phyloP scores from a whole-genome alignment of 768 basidiomycete genomes.

The Dentipellis fragilis region DNA sequence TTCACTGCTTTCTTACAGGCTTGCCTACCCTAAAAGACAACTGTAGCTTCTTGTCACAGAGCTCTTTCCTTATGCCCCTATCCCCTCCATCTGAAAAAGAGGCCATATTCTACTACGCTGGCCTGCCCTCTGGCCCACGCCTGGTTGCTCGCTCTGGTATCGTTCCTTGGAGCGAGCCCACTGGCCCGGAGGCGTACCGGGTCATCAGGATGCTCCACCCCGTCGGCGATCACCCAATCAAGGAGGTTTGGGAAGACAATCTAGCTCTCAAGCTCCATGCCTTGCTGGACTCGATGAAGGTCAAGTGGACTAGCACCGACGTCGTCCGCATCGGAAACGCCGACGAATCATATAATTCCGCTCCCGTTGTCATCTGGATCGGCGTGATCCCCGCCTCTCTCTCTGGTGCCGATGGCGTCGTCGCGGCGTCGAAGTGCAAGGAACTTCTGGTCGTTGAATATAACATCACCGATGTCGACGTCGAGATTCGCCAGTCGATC shows the following conservation, averaged over 20 bases:
- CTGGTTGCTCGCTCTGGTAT: constrained; percentile 21
- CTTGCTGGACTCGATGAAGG: constrained; percentile 10
- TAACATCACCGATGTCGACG: constrained; percentile 18
- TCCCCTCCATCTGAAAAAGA: constrained; percentile 12
- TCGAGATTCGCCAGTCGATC: constrained; percentile 24
- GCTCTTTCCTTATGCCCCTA: neutral
- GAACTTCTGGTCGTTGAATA: constrained; percentile 17
- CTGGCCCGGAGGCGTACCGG: constrained; percentile 18
- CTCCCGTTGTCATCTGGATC: constrained; percentile 22
- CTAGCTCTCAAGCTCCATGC: constrained; percentile 7
- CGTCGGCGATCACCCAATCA: constrained; percentile 17
- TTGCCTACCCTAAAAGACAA: no score
- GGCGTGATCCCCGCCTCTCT: constrained; percentile 24
- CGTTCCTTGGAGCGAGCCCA: constrained; percentile 15
- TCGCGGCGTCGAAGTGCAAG: constrained; percentile 17
- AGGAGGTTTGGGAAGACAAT: constrained; percentile 12
- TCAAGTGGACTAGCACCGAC: constrained; percentile 14
- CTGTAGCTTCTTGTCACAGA: neutral
- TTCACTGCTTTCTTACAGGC: no score
- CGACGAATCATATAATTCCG: constrained; percentile 6
- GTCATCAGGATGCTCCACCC: constrained; percentile 15
- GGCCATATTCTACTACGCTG: constrained; percentile 17
- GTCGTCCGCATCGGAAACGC: constrained; percentile 12
- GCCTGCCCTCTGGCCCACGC: constrained; percentile 20
- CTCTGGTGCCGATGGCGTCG: constrained; percentile 17